phyloP scores from a whole-genome alignment of 1,284 basidiomycete species.

The Cryptococcus sp. region DNA sequence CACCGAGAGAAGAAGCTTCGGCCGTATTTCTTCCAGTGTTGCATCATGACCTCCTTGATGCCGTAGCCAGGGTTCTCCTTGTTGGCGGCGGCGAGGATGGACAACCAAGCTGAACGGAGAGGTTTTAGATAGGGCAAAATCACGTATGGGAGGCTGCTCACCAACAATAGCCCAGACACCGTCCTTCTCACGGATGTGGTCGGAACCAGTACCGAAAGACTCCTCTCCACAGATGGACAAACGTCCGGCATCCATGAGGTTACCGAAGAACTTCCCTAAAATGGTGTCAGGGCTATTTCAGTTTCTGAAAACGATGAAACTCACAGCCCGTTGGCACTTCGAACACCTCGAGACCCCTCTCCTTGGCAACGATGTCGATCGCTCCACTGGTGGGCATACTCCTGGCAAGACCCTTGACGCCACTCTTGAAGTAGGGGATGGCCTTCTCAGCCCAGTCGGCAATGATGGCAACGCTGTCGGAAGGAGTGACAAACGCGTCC shows the following conservation, averaged over 20 bases:
- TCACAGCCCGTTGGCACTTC: conserved; percentile 89
- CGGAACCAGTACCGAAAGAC: conserved; percentile 98
- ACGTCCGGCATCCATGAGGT: conserved; percentile 97
- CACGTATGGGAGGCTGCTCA: conserved; percentile 46
- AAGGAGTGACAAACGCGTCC: conserved; percentile 95
- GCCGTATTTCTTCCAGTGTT: conserved; percentile 89
- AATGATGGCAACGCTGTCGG: conserved; percentile 97
- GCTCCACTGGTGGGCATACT: conserved; percentile 98
- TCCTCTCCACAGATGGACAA: conserved; percentile 98
- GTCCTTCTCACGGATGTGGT: conserved; percentile 99
- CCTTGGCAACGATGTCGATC: conserved; percentile 93
- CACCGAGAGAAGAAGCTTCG: conserved; percentile 93
- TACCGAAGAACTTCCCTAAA: conserved; percentile 98
- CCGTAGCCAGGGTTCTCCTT: conserved; percentile 73
- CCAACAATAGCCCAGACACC: conserved; percentile 96
- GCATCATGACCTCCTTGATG: conserved; percentile 84
- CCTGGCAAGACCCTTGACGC: conserved; percentile 91
- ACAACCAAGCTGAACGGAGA: conserved; percentile 78
- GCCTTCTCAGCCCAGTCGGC: conserved; percentile 90
- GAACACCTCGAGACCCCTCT: conserved; percentile 89
- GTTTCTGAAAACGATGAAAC: conserved; percentile 29
- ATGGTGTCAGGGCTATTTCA: neutral
- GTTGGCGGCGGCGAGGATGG: conserved; percentile 93
- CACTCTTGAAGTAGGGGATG: conserved; percentile 93
- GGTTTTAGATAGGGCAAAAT: neutral